Conservation (phyloP, 2,329 filamentous ascomycete genomes). For the Arthrobotrys pseudoclavata region DNA sequence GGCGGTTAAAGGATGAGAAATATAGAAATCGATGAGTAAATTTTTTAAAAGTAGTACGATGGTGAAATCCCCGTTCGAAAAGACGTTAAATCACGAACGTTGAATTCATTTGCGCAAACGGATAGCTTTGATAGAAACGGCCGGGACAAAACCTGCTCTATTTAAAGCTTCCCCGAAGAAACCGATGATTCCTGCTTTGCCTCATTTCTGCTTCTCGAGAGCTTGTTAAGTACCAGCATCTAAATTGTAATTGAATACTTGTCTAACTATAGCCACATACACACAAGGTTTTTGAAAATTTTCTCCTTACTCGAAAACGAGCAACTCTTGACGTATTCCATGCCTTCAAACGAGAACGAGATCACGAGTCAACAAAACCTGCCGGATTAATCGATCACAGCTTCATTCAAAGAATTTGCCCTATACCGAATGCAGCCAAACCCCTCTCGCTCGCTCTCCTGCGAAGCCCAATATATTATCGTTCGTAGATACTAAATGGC, state of each 20-base stretch:
- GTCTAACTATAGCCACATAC: neutral
- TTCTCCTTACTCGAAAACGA: conserved; percentile 27
- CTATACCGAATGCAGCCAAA: conserved; percentile 38
- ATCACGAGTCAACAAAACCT: conserved; percentile 47
- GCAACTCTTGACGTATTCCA: conserved; percentile 54
- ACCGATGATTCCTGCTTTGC: conserved; percentile 4
- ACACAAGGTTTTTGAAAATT: conserved; percentile 50
- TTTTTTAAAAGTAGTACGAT: conserved; percentile 3
- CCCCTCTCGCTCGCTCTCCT: conserved; percentile 24
- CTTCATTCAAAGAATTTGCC: conserved; percentile 32
- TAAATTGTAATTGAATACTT: conserved; percentile 10
- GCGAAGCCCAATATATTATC: conserved; percentile 2
- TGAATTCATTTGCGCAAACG: conserved; percentile 16
- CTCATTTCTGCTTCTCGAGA: neutral
- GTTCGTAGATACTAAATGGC: too few species aligned
- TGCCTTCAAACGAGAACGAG: conserved; percentile 46
- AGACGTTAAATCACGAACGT: conserved; percentile 47
- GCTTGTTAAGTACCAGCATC: neutral
- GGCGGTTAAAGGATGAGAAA: conserved; percentile 25
- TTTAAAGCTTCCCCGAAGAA: conserved; percentile 33
- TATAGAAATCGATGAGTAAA: neutral
- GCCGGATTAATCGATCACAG: conserved; percentile 13
- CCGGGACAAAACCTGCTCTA: conserved; percentile 37
- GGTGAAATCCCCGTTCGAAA: conserved; percentile 47
- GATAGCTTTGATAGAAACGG: conserved; percentile 3